Base-by-base conservation (phyloP, 208 protist genomes). In the Acanthamoeba royreba region DNA sequence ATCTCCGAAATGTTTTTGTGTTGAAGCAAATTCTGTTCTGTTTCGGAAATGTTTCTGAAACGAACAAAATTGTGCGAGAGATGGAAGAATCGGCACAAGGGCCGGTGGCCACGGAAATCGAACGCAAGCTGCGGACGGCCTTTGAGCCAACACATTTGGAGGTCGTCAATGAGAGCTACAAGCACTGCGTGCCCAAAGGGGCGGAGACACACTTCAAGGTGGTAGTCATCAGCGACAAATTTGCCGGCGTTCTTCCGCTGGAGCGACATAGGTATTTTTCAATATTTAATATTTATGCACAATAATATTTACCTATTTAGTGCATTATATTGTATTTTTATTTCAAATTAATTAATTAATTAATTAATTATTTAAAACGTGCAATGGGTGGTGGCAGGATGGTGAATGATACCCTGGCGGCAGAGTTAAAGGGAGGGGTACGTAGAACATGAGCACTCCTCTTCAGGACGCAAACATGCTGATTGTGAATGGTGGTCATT, bases 171-270 rank as follows among this genome's bases (percentile, higher is more conserved):
- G 95, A 96, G 92, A 93, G 79, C n/a, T 52, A 86, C 79, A 94
- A 81, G 77, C 95, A 96, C 94, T 74, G 45, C 52, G 95, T 96
- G 40, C 95, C 95, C 19, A 63, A 61, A 22, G 86, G 58, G 13
- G 38, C 94, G 0, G 95, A 96, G 74, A 96, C 95, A 15, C 95
- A 96, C 52, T 96, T 96, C 55, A 96, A 96, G 46, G 95, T 96
- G 0, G 86, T 95, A 2, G 83, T 96, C 19, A 92, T 96, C 3
- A 94, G 91, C 38, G 81, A 89, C 2, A 52, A 46, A 31, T 96
- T 96, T 49, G 45, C 89, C 0, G 93, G 66, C 40, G 19, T 63
- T 0, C 49, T 40, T 8, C 90, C 95, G 1, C 13, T 96, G 8
- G 91, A 96, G 11, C 47, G 95, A 4, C 95, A 96, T 47, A 19